A percentile compares a stretch with the other conserved stretches of the same genome.
phyloP scores from a whole-genome alignment of 2,329 filamentous ascomycete species.

The Coniochaeta sp. region DNA sequence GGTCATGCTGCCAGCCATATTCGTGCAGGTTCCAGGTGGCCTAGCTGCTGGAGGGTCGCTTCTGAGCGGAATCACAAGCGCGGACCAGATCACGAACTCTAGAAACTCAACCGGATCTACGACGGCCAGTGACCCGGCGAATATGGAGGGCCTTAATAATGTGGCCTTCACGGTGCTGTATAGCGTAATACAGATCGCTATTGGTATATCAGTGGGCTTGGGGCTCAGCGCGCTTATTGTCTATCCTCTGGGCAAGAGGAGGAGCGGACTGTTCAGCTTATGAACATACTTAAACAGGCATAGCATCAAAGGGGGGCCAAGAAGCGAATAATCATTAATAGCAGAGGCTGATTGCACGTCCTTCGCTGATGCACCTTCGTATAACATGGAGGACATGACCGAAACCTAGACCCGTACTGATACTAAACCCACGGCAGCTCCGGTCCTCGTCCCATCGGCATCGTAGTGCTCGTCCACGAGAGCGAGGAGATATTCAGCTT shows the following conservation, averaged over 20 bases:
- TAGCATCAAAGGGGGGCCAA: background rate
- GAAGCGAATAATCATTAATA: background rate
- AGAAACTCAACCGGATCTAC: conserved; percentile 17
- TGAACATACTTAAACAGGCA: conserved; percentile 15
- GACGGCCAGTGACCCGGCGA: conserved; percentile 10
- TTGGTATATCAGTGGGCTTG: conserved; percentile 54
- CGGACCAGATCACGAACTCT: conserved; percentile 41
- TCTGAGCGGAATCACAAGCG: conserved; percentile 48
- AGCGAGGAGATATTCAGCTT: background rate
- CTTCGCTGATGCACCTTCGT: background rate
- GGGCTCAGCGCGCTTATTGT: conserved; percentile 49
- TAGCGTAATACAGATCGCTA: conserved; percentile 53
- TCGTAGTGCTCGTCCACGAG: background rate
- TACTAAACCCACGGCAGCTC: background rate
- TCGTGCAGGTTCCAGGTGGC: conserved; percentile 59
- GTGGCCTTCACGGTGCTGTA: conserved; percentile 47
- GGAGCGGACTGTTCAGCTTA: conserved; percentile 50
- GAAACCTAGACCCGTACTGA: background rate
- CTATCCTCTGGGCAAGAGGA: conserved; percentile 49
- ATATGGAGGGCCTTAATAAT: conserved; percentile 25
- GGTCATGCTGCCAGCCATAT: conserved; percentile 80
- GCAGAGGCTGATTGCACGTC: background rate
- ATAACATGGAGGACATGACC: background rate
- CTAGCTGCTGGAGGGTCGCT: conserved; percentile 54
- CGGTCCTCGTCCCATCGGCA: background rate